These are phyloP conservation scores for Boletellus deceptivus DNA, from an alignment of 1,284 basidiomycete genomes.

Conservation along the genomic window DNA sequence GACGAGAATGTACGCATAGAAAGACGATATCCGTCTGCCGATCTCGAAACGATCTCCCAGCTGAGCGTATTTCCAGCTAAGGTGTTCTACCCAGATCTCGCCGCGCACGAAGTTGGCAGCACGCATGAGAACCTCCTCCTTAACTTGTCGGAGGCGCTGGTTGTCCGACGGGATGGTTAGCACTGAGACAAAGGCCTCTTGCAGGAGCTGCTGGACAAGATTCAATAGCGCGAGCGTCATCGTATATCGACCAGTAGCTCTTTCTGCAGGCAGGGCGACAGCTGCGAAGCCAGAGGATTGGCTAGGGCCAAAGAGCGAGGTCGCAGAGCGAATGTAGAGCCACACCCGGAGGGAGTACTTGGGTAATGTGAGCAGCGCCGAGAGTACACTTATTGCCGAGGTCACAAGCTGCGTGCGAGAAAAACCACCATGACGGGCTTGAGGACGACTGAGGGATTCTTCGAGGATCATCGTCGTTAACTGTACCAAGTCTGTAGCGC, in stretches of 20 bases:
- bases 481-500: slow-evolving; percentile 61
- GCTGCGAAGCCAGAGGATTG: slow-evolving; percentile 54
- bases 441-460: slow-evolving; percentile 64
- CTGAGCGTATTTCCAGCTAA: slow-evolving; percentile 78
- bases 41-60: slow-evolving; percentile 82
- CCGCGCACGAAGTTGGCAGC: slow-evolving; percentile 76
- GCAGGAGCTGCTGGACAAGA: slow-evolving; percentile 73
- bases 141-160: slow-evolving; percentile 62
- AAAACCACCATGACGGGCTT: slow-evolving; percentile 38
- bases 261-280: slow-evolving; percentile 69
- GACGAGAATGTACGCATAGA: slow-evolving; percentile 67
- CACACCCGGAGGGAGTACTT: slow-evolving; percentile 78
- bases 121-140: slow-evolving; percentile 79
- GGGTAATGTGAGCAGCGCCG: slow-evolving; percentile 72
- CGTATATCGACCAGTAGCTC: slow-evolving; percentile 70
- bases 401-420: slow-evolving; percentile 68
- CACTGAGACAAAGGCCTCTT: slow-evolving; percentile 65
- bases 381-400: slow-evolving; percentile 77
- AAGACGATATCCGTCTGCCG: slow-evolving; percentile 58
- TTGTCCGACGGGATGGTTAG: slow-evolving; percentile 53
- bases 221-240: slow-evolving; percentile 78
- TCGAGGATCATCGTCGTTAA: slow-evolving; percentile 83
- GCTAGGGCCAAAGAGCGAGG: slow-evolving; percentile 68
- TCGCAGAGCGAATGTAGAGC: slow-evolving; percentile 80
- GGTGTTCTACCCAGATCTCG: slow-evolving; percentile 83